Base-by-base conservation (phyloP, 305 asterid genomes). In the Solanum hybrid region DNA sequence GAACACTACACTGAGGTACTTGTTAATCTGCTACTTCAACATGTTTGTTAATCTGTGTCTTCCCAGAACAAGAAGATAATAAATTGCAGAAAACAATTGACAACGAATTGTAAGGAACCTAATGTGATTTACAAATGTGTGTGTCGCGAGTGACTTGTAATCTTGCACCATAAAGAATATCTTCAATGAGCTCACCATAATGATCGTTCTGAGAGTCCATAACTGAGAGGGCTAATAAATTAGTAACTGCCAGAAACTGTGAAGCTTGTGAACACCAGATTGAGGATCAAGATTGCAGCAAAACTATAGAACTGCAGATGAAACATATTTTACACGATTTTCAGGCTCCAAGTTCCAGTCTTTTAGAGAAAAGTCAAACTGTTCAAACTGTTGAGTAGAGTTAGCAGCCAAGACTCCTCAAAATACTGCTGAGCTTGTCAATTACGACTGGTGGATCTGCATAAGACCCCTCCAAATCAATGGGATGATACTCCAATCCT, bases 401-500 rank as follows among this genome's bases (percentile, higher is more conserved):
- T 94, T 93, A 94, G 88, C 99, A 97, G 66, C 93, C 95, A 31
- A 96, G 87, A 88, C 91, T 92, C 89, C 79, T 93, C 92, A 94
- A 85, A 92, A 98, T 98, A 89, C 87, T 77, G 26, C 92, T 78
- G 79, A 98, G 95, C 90, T 90, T 92, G 85, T 95, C 91, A 29
- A 96, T 87, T 85, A 98, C 98, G 17, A 35, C 87, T 6, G 13
- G 36, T 80, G 99, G 98, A n/a, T 94, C 90, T 4, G 98, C 99
- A 88, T 91, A 66, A 6, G 97, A 94, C 8, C 93, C 95, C 16
- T 79, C 90, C 56, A 98, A 93, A 88, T 91, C 20, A 22, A 96
- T 95, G 77, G 99, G 92, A 31, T 96, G 95, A 90, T 98, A 98
- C 85, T 94, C 94, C 94, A 98, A 91, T 78, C 98, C 99, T 94